A percentile compares a stretch with the other conserved stretches of the same genome.
Evolutionary conservation across 441 rosid species (phyloP).

Genomic region (Sinapis alba): DNA sequence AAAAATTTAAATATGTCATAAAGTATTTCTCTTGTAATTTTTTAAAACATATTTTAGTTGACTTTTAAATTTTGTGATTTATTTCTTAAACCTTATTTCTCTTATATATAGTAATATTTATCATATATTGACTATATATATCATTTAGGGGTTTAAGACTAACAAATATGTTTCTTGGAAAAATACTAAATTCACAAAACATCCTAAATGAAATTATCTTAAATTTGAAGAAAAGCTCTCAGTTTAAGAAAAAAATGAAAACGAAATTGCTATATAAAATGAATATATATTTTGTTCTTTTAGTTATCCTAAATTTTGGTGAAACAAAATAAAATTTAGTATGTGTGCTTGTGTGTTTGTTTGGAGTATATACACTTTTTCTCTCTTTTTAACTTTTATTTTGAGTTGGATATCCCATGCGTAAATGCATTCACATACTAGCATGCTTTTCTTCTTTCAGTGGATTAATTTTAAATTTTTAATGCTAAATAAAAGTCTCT

Average conservation of each 20-base stretch:
- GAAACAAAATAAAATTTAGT: too few species aligned
- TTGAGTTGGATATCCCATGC: neutral
- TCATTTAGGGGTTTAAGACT: neutral
- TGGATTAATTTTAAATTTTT: neutral
- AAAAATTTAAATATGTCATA: too few species aligned
- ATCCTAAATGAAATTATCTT: neutral
- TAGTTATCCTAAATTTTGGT: neutral
- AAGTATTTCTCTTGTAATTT: too few species aligned
- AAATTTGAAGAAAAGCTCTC: neutral
- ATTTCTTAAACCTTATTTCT: neutral
- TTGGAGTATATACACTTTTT: neutral
- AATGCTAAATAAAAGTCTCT: neutral
- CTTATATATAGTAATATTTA: neutral
- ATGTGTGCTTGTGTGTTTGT: too few species aligned
- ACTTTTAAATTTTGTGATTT: slow-evolving; percentile 1
- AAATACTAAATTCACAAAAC: neutral
- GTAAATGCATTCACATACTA: neutral
- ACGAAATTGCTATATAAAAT: neutral
- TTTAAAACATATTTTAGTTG: slow-evolving; percentile 2
- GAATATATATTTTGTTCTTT: neutral
- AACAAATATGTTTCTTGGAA: neutral
- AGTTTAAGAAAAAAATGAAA: neutral
- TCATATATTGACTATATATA: neutral
- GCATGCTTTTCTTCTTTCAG: neutral
- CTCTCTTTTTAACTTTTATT: neutral